Conservation (phyloP, 1,139 yeast genomes). For the Yamadazyma atlantica region DNA sequence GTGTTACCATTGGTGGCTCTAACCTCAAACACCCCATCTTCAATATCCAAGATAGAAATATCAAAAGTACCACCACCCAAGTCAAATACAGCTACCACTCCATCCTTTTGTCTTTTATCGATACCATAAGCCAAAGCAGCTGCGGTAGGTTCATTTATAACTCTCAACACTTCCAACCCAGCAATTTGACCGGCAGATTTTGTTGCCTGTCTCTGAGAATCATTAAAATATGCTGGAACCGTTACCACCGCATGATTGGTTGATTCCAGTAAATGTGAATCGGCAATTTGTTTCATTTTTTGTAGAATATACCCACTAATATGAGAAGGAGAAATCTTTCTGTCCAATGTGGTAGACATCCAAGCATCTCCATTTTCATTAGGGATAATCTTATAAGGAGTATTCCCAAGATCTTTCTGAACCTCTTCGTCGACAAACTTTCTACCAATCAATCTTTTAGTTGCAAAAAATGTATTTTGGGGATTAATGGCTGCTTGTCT, state of each 20-base stretch:
- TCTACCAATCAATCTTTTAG: constrained; percentile 73
- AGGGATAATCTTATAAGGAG: constrained; percentile 56
- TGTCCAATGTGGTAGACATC: constrained; percentile 40
- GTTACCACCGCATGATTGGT: constrained; percentile 70
- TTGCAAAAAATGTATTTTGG: constrained; percentile 69
- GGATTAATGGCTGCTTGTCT: constrained; percentile 68
- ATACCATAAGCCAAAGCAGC: constrained; percentile 82
- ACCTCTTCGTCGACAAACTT: constrained; percentile 63
- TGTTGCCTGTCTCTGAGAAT: constrained; percentile 77
- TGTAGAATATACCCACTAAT: constrained; percentile 52
- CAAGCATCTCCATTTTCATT: constrained; percentile 65
- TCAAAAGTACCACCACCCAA: constrained; percentile 87
- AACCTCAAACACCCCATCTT: constrained; percentile 80
- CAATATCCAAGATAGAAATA: constrained; percentile 74
- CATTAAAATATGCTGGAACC: constrained; percentile 80
- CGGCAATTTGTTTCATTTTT: constrained; percentile 60
- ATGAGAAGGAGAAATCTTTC: constrained; percentile 53
- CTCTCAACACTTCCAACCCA: constrained; percentile 67
- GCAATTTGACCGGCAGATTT: constrained; percentile 67
- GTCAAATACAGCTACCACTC: constrained; percentile 73
- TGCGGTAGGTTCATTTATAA: constrained; percentile 79
- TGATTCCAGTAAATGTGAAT: constrained; percentile 36
- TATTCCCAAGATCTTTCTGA: constrained; percentile 53
- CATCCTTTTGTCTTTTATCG: constrained; percentile 48
- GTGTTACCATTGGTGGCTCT: constrained; percentile 84